phyloP scores from a whole-genome alignment of 495 filamentous ascomycete species.

The Penicilliopsis zonata region DNA sequence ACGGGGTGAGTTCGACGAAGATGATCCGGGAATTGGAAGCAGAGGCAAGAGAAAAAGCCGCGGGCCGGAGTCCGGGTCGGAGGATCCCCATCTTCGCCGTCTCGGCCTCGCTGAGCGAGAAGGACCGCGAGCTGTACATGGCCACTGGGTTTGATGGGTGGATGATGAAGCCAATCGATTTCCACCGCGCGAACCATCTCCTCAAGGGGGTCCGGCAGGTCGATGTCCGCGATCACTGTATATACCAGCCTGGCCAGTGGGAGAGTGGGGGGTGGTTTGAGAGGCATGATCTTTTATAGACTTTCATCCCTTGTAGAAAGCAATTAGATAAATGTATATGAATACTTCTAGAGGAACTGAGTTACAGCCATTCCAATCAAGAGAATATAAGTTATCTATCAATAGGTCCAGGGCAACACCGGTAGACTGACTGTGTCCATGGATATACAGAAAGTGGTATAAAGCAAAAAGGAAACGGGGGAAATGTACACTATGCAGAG shows the following conservation, averaged over 20 bases:
- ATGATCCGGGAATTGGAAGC: slow-evolving; percentile 69
- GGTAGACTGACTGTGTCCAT: no score
- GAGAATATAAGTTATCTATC: no score
- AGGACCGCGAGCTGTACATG: slow-evolving; percentile 52
- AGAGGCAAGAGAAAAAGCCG: no score
- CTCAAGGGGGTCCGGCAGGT: slow-evolving; percentile 45
- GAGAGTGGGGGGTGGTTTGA: slow-evolving; percentile 64
- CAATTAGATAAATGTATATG: no score
- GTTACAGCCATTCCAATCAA: no score
- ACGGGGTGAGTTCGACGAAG: slow-evolving; percentile 66
- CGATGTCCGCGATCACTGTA: slow-evolving; percentile 26
- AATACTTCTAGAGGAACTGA: no score
- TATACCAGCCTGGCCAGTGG: slow-evolving; percentile 56
- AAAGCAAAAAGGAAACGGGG: no score
- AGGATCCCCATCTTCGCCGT: slow-evolving; percentile 77
- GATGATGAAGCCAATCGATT: slow-evolving; percentile 76
- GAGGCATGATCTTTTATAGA: no score
- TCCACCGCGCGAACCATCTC: slow-evolving; percentile 51
- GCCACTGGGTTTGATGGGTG: slow-evolving; percentile 76
- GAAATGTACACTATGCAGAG: no score
- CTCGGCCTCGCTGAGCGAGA: slow-evolving; percentile 69
- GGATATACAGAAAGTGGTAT: no score
- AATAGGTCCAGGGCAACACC: neutral
- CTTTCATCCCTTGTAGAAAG: neutral
- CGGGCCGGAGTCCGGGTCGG: no score